These are phyloP conservation scores for Ophiocordyceps sinensis DNA, from an alignment of 2,329 filamentous ascomycete species.

Conservation along the genomic window DNA sequence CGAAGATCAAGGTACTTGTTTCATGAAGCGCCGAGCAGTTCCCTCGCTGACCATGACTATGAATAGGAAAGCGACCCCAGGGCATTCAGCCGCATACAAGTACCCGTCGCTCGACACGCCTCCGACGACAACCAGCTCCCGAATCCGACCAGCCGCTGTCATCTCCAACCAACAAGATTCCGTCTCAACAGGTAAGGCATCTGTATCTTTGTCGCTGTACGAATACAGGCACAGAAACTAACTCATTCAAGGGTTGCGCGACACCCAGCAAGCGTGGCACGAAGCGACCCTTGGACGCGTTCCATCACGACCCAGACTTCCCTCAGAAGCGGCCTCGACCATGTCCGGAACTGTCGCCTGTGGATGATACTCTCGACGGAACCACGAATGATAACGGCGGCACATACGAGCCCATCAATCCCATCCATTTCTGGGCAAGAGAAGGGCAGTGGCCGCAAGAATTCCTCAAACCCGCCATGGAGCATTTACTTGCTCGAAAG, in stretches of 20 bases:
- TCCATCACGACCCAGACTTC: not conserved
- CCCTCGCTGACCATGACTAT: not conserved
- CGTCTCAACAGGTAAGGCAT: too few relatives aligned
- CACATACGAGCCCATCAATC: not conserved
- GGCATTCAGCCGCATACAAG: too few relatives aligned
- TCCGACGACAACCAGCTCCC: not conserved
- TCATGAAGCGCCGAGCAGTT: not conserved
- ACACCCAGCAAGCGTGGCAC: too few relatives aligned
- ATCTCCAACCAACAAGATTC: too few relatives aligned
- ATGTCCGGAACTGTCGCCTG: not conserved
- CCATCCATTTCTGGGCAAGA: constrained; percentile 3
- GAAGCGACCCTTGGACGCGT: too few relatives aligned
- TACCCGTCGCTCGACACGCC: not conserved
- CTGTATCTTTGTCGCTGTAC: too few relatives aligned
- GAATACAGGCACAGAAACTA: too few relatives aligned
- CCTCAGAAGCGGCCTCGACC: constrained; percentile 1
- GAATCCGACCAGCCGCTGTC: not conserved
- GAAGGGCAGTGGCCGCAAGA: constrained; percentile 4
- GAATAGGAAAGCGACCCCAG: not conserved
- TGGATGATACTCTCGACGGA: not conserved
- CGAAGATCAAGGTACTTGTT: not conserved
- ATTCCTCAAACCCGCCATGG: not conserved
- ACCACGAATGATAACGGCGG: too few relatives aligned
- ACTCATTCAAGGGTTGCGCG: too few relatives aligned
- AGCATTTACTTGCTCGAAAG: not conserved